Evolutionary conservation across 2,329 filamentous ascomycete genomes (phyloP).

Genomic region (Ophiostoma fasciatum): DNA sequence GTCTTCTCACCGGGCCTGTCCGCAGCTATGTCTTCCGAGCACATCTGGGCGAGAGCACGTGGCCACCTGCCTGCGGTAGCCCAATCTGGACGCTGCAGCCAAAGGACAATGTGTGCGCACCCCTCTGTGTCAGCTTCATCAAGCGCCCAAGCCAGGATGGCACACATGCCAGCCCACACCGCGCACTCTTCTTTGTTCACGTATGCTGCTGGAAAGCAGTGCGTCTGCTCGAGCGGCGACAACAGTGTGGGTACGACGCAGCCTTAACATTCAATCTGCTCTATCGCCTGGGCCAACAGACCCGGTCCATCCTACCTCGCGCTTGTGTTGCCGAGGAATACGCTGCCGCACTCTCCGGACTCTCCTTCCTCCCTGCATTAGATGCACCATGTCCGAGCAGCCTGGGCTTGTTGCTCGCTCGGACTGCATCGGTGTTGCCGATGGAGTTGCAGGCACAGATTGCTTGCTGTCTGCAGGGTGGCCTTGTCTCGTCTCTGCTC

Average conservation of each 20-base stretch:
- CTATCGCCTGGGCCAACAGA: slow-evolving; percentile 4
- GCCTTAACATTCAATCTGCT: too few relatives aligned
- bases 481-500: slow-evolving; percentile 6
- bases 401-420: slow-evolving; percentile 1
- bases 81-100: neutral
- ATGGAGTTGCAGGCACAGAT: neutral
- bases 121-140: slow-evolving; percentile 1
- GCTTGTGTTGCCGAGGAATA: slow-evolving; percentile 3
- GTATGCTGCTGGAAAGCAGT: slow-evolving; percentile 5
- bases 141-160: slow-evolving; percentile 4
- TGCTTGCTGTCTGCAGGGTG: neutral
- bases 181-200: slow-evolving; percentile 5
- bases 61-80: neutral
- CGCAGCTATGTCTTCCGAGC: slow-evolving; percentile 3
- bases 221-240: neutral
- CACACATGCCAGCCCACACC: neutral
- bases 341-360: slow-evolving; percentile 1
- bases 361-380: neutral
- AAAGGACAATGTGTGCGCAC: neutral
- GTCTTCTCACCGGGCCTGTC: neutral
- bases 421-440: slow-evolving; percentile 2
- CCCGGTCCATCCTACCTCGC: slow-evolving; percentile 3
- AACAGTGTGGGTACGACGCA: neutral
- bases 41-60: slow-evolving; percentile 1
- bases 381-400: neutral